phyloP scores from a whole-genome alignment of 148 eudicot species.

The Tetragonia tetragonoides region DNA sequence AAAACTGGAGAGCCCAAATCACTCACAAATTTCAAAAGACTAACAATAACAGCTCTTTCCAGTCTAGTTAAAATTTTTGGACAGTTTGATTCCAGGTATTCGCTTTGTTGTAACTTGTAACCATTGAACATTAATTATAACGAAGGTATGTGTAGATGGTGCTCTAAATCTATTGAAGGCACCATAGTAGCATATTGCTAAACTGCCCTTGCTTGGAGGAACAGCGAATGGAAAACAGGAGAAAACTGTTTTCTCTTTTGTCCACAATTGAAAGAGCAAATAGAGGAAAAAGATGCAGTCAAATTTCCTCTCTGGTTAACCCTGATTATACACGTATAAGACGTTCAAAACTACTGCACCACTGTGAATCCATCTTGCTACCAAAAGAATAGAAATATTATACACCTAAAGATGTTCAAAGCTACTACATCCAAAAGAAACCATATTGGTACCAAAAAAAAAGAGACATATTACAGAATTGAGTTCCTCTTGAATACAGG shows the following conservation, averaged over 20 bases:
- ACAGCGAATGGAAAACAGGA: not conserved
- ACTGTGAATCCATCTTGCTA: not conserved
- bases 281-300: not conserved
- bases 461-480: too few species aligned
- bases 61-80: not conserved
- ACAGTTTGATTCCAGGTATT: not conserved
- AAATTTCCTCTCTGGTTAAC: not conserved
- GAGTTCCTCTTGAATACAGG: not conserved
- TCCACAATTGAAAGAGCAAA: not conserved
- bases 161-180: not conserved
- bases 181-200: not conserved
- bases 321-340: not conserved
- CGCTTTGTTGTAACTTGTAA: too few species aligned
- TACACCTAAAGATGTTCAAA: not conserved
- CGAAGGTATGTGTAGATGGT: not conserved
- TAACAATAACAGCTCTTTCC: not conserved
- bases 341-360: not conserved
- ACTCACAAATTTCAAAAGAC: not conserved
- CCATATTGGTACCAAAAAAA: too few species aligned
- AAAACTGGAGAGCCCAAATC: slow-evolving; percentile 12
- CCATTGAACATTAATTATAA: too few species aligned
- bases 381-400: not conserved
- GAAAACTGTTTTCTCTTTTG: not conserved
- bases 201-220: not conserved
- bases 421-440: too few species aligned